Base-by-base conservation (phyloP, 176 grass and related monocot genomes). In the Lolium rigidum region DNA sequence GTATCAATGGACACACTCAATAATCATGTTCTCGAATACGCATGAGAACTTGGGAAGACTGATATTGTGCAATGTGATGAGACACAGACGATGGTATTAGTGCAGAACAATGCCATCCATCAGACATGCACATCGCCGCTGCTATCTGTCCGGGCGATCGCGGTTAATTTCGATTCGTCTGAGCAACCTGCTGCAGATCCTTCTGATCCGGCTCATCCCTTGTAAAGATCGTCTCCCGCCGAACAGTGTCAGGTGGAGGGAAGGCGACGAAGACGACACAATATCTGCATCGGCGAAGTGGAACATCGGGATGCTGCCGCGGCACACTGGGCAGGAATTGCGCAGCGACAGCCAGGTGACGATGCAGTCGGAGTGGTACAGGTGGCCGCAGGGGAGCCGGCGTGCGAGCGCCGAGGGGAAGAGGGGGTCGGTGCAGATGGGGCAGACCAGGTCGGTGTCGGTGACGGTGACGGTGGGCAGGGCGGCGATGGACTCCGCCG, bases 261-360 rank as follows among this genome's bases (percentile, higher is more conserved):
- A 46, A 5, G 68, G 48, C 7, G 76, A 3, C 43, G 69, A 6
- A 0, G 55, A 44, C 0, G 67, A 6, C 0, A 21, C 9, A 0
- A 17, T 6, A 2, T 83, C 81, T 44, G 14, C 26, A 9, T 14
- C 43, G 43, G 72, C 25, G 14, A 38, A 41, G 35, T 15, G 7
- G 20, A 28, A 54, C 47, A 57, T 24, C 44, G 64, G 58, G 28
- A 90, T 62, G 64, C 62, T 61, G 20, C 72, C 14, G 6, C 31
- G 70, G 85, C 89, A 90, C 38, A 87, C 35, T 38, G 81, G 84
- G 74, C 89, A 90, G 2, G 67, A 84, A 22, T 87, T 83, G 9
- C 20, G 49, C 38, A 55, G 39, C 17, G 26, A 67, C 79, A 81
- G 62, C 62, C 79, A 81, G 46, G 6, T 50, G 10, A 68, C 62